Base-by-base conservation (phyloP, 2,329 filamentous ascomycete species). In the Akanthomyces dipterigenus region DNA sequence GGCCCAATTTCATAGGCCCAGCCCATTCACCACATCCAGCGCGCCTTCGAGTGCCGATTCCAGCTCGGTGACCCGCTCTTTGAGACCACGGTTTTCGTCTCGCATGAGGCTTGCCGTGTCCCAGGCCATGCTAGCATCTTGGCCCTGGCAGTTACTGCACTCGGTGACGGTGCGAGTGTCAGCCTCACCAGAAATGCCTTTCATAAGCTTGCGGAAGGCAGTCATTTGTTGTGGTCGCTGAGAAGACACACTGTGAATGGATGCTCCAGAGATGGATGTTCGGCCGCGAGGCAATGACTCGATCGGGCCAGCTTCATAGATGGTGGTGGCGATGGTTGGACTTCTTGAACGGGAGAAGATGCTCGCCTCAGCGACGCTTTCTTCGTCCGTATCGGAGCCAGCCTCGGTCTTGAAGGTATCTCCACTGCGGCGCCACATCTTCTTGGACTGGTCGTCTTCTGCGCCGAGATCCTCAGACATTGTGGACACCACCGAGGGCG, bases 271-370 rank as follows among this genome's bases (percentile, higher is more conserved):
- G 31, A 60, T 8, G 38, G 46, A 58, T 2, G n/a, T 18, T 14
- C 53, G 46, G 53, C 34, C n/a, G 11, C 60, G 49, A 6, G 40
- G 31, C 6, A 55, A 22, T 3, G 58, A 20, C 16, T 67, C 65
- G 5, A 63, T 36, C 24, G 67, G 62, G 59, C 68, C 69, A 28
- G 66, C 63, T n/a, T 75, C 74, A 14, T 70, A 72, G 11, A 72
- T 67, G 54, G 66, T 74, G 12, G 76, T 75, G 46, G 77, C 74
- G 26, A 78, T 71, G 1, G 83, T 82, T 2, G 85, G 85, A 66
- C 83, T 86, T 26, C 83, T 77, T 42, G 81, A 81, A 45, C 84
- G 76, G 16, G 84, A 87, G 67, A 88, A 88, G 43, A 88, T 77
- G 67, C 83, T 86, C 38, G 78, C 80, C 22, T 72, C 76, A 63